A percentile compares a stretch with the other conserved stretches of the same genome.
Evolutionary conservation across 2,329 filamentous ascomycete genomes (phyloP).

Genomic region (Alternaria brassicicola): DNA sequence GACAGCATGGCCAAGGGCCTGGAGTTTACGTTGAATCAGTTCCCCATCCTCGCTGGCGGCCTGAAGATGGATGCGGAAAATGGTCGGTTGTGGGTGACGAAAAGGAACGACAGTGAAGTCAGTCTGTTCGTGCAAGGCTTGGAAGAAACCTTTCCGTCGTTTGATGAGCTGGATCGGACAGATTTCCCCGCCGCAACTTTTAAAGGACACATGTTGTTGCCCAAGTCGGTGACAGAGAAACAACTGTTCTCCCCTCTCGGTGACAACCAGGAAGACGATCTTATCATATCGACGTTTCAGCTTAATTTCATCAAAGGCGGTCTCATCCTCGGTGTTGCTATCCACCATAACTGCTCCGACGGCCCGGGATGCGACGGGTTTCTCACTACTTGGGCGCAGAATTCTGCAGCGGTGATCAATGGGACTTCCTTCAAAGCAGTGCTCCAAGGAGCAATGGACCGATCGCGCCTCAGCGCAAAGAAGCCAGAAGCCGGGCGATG

Average conservation of each 20-base stretch:
- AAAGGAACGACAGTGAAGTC: constrained; percentile 15
- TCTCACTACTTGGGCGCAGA: constrained; percentile 34
- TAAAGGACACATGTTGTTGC: neutral
- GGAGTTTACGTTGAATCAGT: constrained; percentile 22
- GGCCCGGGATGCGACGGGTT: constrained; percentile 36
- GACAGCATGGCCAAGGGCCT: constrained; percentile 20
- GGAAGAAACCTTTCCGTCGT: constrained; percentile 19
- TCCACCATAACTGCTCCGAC: constrained; percentile 33
- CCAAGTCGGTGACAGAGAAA: constrained; percentile 1
- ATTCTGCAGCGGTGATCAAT: constrained; percentile 20
- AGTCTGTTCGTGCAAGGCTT: constrained; percentile 19
- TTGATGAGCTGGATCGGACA: constrained; percentile 18
- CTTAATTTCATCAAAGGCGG: constrained; percentile 38
- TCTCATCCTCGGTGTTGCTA: constrained; percentile 32
- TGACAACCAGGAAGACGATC: neutral
- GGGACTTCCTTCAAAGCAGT: constrained; percentile 15
- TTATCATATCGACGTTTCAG: constrained; percentile 26
- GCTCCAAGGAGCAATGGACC: neutral
- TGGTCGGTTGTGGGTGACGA: constrained; percentile 24
- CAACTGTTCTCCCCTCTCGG: neutral
- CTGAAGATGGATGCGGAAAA: constrained; percentile 17
- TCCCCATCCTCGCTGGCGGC: constrained; percentile 19
- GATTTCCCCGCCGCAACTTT: constrained; percentile 14
- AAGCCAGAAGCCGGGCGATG: neutral
- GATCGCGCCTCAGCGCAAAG: neutral